Percentiles rank a stretch among this genome's conserved stretches.
phyloP scores from a whole-genome alignment of 805 yeast species.

The Candida pini region DNA sequence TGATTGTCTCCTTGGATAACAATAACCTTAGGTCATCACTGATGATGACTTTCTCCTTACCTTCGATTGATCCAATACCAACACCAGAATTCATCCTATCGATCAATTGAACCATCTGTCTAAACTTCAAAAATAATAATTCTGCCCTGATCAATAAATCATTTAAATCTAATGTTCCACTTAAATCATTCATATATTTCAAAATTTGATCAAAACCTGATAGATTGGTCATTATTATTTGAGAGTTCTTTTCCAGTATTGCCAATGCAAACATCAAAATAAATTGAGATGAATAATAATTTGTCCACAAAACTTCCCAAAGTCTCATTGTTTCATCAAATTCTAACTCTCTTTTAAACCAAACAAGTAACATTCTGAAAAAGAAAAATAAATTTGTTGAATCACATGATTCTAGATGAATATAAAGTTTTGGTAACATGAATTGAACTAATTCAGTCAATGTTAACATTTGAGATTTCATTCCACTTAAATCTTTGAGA shows the following conservation, averaged over 20 bases:
- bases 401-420: conserved; percentile 82
- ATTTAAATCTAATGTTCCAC: conserved; percentile 67
- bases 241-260: conserved; percentile 80
- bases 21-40: conserved; percentile 54
- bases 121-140: conserved; percentile 71
- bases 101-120: conserved; percentile 71
- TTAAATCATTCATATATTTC: conserved; percentile 86
- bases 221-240: conserved; percentile 68
- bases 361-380: conserved; percentile 89
- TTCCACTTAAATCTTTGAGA: conserved; percentile 86
- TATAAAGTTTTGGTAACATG: conserved; percentile 79
- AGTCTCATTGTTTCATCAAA: conserved; percentile 70
- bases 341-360: conserved; percentile 89
- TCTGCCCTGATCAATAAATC: conserved; percentile 83
- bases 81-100: conserved; percentile 40
- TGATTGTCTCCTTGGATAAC: conserved; percentile 53
- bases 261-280: conserved; percentile 85
- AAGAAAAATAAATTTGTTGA: conserved; percentile 88
- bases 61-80: conserved; percentile 11
- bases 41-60: conserved; percentile 19
- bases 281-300: conserved; percentile 78
- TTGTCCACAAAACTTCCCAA: conserved; percentile 96
- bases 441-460: conserved; percentile 82
- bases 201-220: conserved; percentile 84
- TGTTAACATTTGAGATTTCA: conserved; percentile 80